phyloP scores from a whole-genome alignment of 768 basidiomycete genomes.

The Amanita pseudoporphyria region DNA sequence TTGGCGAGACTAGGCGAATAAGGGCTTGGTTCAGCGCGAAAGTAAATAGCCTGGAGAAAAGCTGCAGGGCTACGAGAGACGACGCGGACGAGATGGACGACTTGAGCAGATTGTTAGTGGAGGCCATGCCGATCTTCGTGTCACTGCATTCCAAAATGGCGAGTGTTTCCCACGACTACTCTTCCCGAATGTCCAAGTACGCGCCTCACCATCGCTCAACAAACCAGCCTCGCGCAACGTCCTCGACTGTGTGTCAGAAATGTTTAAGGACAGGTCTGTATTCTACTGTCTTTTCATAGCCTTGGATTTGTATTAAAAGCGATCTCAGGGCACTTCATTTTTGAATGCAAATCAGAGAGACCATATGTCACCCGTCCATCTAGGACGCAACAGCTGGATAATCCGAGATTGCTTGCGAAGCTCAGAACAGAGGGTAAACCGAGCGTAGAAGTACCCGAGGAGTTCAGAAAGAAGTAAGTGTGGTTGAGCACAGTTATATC shows the following conservation, averaged over 20 bases:
- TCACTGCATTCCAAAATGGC: not conserved
- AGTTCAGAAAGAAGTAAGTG: slow-evolving; percentile 70
- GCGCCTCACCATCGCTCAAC: slow-evolving; percentile 60
- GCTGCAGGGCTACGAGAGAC: slow-evolving; percentile 79
- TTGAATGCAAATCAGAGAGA: slow-evolving; percentile 73
- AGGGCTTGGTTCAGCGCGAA: slow-evolving; percentile 86
- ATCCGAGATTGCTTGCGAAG: slow-evolving; percentile 59
- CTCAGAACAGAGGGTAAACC: slow-evolving; percentile 64
- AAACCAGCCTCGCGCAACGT: slow-evolving; percentile 53
- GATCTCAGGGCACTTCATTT: slow-evolving; percentile 75
- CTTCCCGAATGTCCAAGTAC: slow-evolving; percentile 61
- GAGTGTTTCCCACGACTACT: not conserved
- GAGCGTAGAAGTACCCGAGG: slow-evolving; percentile 79
- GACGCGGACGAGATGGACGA: slow-evolving; percentile 35
- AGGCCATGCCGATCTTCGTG: not conserved
- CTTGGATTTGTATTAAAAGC: not conserved
- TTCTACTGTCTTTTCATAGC: not conserved
- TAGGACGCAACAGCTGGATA: slow-evolving; percentile 77
- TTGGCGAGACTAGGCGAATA: slow-evolving; percentile 74
- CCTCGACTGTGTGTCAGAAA: slow-evolving; percentile 74
- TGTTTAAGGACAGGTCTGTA: slow-evolving; percentile 58
- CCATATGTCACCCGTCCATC: slow-evolving; percentile 89
- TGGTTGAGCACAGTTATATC: not conserved
- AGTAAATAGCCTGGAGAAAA: slow-evolving; percentile 76
- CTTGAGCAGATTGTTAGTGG: slow-evolving; percentile 16